Conservation (phyloP, 2,329 filamentous ascomycete genomes). For the Penicillium capsulatum region DNA sequence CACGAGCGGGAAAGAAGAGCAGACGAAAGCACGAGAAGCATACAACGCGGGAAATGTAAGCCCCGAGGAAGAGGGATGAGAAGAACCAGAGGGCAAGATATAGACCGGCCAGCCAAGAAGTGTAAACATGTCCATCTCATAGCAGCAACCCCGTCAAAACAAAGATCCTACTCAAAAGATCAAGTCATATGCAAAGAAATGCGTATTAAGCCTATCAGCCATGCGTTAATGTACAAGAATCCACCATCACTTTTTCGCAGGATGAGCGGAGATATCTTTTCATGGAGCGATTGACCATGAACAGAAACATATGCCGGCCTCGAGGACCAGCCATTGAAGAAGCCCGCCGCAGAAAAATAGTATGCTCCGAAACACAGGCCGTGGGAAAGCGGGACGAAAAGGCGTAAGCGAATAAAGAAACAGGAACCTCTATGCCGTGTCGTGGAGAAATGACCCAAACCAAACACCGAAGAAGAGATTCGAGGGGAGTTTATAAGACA, state of each 20-base stretch:
- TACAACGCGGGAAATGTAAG: too few relatives aligned
- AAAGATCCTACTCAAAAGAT: too few relatives aligned
- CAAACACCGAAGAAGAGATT: conserved; percentile 40
- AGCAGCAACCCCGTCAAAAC: too few relatives aligned
- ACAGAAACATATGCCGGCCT: conserved; percentile 21
- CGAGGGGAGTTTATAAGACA: conserved; percentile 23
- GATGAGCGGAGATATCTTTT: conserved; percentile 18
- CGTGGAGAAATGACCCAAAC: conserved; percentile 32
- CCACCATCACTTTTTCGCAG: conserved; percentile 21
- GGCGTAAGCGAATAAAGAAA: conserved; percentile 20
- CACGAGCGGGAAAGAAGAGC: too few relatives aligned
- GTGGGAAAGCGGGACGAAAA: conserved; percentile 25
- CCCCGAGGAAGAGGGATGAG: too few relatives aligned
- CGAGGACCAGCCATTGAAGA: conserved; percentile 25
- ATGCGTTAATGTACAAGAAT: conserved; percentile 36
- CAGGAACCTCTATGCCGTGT: conserved; percentile 35
- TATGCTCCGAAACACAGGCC: conserved; percentile 26
- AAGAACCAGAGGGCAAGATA: too few relatives aligned
- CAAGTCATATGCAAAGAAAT: conserved; percentile 11
- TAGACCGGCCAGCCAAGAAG: too few relatives aligned
- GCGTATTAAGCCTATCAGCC: conserved; percentile 31
- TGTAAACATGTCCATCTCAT: too few relatives aligned
- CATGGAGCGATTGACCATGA: conserved; percentile 5
- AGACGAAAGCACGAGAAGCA: too few relatives aligned
- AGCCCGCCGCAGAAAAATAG: conserved; percentile 26